A percentile compares a stretch with the other conserved stretches of the same genome.
Conservation (phyloP, 1,284 basidiomycete genomes). For the Lentinula novae-zelandiae region DNA sequence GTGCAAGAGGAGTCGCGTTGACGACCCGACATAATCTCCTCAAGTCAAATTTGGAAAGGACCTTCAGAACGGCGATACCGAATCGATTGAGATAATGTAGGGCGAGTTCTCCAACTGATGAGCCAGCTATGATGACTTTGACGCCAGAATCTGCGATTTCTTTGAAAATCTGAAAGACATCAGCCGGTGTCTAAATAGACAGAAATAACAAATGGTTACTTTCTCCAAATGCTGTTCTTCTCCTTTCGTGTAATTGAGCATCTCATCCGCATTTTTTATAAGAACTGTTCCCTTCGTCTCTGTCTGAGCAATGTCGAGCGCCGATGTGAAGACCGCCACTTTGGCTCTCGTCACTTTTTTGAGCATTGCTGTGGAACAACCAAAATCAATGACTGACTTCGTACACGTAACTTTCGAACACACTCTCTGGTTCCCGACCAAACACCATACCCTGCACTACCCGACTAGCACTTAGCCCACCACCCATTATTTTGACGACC, state of each 20-base stretch:
- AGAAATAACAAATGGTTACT: conserved; percentile 36
- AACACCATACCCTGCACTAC: conserved; percentile 99
- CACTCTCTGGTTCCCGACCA: conserved; percentile 91
- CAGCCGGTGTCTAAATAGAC: neutral
- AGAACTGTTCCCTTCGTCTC: conserved; percentile 99
- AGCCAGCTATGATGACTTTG: conserved; percentile 91
- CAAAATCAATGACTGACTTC: neutral
- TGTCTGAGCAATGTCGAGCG: conserved; percentile 92
- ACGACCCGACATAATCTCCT: conserved; percentile 92
- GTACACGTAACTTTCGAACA: conserved; percentile 17
- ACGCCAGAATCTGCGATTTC: conserved; percentile 97
- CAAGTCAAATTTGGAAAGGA: conserved; percentile 97
- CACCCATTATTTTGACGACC: conserved; percentile 98
- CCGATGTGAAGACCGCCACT: conserved; percentile 92
- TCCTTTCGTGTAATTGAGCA: conserved; percentile 93
- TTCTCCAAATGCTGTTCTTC: conserved; percentile 97
- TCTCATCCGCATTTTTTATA: conserved; percentile 93
- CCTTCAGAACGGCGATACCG: conserved; percentile 93
- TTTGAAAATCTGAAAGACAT: conserved; percentile 78
- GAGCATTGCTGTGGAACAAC: conserved; percentile 52
- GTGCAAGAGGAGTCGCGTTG: conserved; percentile 93
- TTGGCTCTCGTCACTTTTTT: conserved; percentile 84
- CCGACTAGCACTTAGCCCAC: conserved; percentile 76
- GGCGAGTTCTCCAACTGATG: conserved; percentile 92
- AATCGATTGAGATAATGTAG: conserved; percentile 96